These are phyloP conservation scores for Claviceps sorghi DNA, from an alignment of 2,329 filamentous ascomycete genomes.

Conservation along the genomic window DNA sequence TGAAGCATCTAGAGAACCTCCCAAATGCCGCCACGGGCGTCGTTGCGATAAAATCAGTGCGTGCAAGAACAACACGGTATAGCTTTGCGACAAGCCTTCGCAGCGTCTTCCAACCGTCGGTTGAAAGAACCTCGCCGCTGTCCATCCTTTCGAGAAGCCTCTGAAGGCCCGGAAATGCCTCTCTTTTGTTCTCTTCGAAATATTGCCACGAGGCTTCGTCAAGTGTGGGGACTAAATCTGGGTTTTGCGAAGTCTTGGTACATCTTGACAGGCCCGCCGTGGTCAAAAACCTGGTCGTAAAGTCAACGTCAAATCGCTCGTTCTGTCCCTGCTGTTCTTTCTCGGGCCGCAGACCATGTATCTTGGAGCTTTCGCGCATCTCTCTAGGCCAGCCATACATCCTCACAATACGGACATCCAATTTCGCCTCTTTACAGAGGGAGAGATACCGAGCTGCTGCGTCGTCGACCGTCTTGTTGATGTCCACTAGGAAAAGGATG, in stretches of 20 bases:
- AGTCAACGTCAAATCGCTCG: conserved; percentile 12
- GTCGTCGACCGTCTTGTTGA: conserved; percentile 33
- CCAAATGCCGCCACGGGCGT: conserved; percentile 29
- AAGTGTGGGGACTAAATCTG: conserved; percentile 21
- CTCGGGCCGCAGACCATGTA: conserved; percentile 11
- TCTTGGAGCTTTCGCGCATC: conserved; percentile 16
- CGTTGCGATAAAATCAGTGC: conserved; percentile 30
- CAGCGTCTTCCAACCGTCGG: conserved; percentile 16
- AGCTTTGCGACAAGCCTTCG: conserved; percentile 19
- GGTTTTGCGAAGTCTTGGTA: conserved; percentile 6
- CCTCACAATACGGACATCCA: conserved; percentile 21
- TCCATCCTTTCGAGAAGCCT: conserved; percentile 22
- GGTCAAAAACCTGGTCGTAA: conserved; percentile 21
- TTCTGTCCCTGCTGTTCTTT: not conserved
- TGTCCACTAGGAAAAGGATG: conserved; percentile 31
- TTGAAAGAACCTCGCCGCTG: conserved; percentile 12
- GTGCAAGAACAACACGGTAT: conserved; percentile 23
- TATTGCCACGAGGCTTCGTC: conserved; percentile 29
- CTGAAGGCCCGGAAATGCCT: conserved; percentile 20
- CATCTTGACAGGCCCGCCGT: conserved; percentile 12
- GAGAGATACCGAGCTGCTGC: conserved; percentile 26
- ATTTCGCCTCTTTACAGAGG: conserved; percentile 21
- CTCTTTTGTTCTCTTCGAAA: conserved; percentile 19
- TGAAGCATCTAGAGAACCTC: conserved; percentile 38
- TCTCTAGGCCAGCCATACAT: conserved; percentile 28